Evolutionary conservation across 2,329 filamentous ascomycete species (phyloP).

Genomic region (Fusarium domesticum): DNA sequence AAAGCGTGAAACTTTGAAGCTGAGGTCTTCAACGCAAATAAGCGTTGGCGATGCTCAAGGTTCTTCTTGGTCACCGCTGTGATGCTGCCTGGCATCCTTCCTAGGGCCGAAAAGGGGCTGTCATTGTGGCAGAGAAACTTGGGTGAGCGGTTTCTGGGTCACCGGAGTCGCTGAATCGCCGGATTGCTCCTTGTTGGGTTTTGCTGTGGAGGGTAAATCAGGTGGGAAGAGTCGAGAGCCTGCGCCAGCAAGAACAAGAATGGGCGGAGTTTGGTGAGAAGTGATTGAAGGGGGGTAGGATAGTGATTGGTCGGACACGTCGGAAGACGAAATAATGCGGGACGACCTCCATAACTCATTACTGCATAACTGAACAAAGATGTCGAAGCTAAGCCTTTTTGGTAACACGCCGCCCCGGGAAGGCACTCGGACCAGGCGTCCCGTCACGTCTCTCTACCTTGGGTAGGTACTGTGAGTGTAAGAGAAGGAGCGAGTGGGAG

Average conservation of each 20-base stretch:
- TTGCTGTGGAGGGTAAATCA: not conserved
- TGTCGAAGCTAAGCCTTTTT: constrained; percentile 14
- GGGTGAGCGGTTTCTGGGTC: not conserved
- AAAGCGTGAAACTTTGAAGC: no score
- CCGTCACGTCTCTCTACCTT: constrained; percentile 12
- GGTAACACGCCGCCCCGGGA: constrained; percentile 14
- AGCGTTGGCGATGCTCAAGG: not conserved
- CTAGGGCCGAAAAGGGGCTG: not conserved
- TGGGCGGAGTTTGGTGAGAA: not conserved
- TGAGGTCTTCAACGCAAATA: no score
- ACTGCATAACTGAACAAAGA: constrained; percentile 19
- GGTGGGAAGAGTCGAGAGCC: constrained; percentile 2
- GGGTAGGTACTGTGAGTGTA: constrained; percentile 18
- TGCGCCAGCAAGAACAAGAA: constrained; percentile 4
- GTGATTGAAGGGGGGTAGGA: not conserved
- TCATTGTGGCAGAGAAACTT: not conserved
- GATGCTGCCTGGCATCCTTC: not conserved
- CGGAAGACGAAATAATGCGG: constrained; percentile 8
- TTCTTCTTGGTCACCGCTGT: not conserved
- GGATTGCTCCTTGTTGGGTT: not conserved
- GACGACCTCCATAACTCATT: not conserved
- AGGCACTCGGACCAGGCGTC: constrained; percentile 1
- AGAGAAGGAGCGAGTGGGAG: constrained; percentile 11
- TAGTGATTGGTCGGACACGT: constrained; percentile 11
- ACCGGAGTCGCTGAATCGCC: not conserved